Base-by-base conservation (phyloP, 1,284 basidiomycete genomes). In the Caloboletus inedulis region DNA sequence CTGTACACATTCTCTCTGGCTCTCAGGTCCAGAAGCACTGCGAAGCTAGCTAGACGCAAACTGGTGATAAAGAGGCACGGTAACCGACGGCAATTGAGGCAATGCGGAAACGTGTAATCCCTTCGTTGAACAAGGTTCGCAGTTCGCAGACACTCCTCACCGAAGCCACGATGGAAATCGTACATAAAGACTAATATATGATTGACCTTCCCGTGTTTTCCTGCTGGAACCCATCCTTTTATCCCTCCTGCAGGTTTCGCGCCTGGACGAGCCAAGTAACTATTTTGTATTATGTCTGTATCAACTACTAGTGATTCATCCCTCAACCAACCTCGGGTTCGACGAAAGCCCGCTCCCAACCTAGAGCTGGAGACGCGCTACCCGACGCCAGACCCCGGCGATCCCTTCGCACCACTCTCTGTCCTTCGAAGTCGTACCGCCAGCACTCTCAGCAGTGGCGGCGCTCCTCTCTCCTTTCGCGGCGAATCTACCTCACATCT, bases 371-470 rank as follows among this genome's bases (percentile, higher is more conserved):
- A 65, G 33, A 31, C 64, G 39, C 66, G 66, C 19, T 68, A 68
- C 49, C 66, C 66, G 16, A 55, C 51, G 4, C 66, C 66, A 39
- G 66, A 68, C 58, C 66, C 69, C 31, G 63, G 59, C 19, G 69
- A 71, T 52, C 66, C 66, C 9, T 68, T 72, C 10, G 66, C 69
- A 33, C 58, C 66, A 0, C 69, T 68, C 37, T 45, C 66, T 18
- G 64, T 71, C 44, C 69, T 68, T 39, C 66, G 66, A 16, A 67
- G 48, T 52, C 68, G 66, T 31, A 72, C 66, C 30, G 69, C 67
- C 31, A 67, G 65, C 49, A 67, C 68, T 14, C 50, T 71, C 41
- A 69, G 65, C 40, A 68, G 53, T 33, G 46, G 43, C 8, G 60
- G 56, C 35, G 53, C 67, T n/a, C 69, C 69, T 12, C 54, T 68